Evolutionary conservation across 805 yeast species (phyloP).

Genomic region (Lipomyces anomalus): DNA sequence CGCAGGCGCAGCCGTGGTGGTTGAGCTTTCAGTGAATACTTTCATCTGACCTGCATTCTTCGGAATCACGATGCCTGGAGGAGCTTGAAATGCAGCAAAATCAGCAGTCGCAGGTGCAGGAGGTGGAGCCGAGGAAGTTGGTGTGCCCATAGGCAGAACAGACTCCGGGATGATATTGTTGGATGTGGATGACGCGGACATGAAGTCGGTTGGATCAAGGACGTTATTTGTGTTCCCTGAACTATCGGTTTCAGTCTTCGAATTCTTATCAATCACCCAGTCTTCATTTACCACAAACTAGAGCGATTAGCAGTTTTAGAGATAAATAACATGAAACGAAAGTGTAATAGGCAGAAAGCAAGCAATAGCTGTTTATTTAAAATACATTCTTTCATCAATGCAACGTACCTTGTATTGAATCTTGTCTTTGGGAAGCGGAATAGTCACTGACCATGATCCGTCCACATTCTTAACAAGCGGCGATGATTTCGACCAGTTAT

Average conservation of each 20-base stretch:
- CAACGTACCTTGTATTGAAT: slow-evolving; percentile 39
- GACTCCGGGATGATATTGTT: slow-evolving; percentile 36
- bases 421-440: slow-evolving; percentile 47
- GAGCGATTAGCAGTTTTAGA: no score
- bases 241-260: slow-evolving; percentile 43
- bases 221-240: slow-evolving; percentile 51
- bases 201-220: slow-evolving; percentile 38
- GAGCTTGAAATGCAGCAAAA: slow-evolving; percentile 10
- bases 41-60: slow-evolving; percentile 55
- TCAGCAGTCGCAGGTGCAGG: slow-evolving; percentile 5
- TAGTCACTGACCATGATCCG: slow-evolving; percentile 55
- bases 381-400: no score
- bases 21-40: slow-evolving; percentile 54
- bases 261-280: slow-evolving; percentile 46
- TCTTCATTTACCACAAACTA: slow-evolving; percentile 65
- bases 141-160: slow-evolving; percentile 28
- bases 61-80: slow-evolving; percentile 71
- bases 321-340: no score
- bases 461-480: slow-evolving; percentile 55
- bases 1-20: slow-evolving; percentile 30
- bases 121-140: slow-evolving; percentile 6
- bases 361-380: no score
- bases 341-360: slow-evolving; percentile 8
- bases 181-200: slow-evolving; percentile 33
- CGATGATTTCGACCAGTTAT: slow-evolving; percentile 57